Evolutionary conservation across 2,329 filamentous ascomycete species (phyloP).

Genomic region (Verticillium longisporum): DNA sequence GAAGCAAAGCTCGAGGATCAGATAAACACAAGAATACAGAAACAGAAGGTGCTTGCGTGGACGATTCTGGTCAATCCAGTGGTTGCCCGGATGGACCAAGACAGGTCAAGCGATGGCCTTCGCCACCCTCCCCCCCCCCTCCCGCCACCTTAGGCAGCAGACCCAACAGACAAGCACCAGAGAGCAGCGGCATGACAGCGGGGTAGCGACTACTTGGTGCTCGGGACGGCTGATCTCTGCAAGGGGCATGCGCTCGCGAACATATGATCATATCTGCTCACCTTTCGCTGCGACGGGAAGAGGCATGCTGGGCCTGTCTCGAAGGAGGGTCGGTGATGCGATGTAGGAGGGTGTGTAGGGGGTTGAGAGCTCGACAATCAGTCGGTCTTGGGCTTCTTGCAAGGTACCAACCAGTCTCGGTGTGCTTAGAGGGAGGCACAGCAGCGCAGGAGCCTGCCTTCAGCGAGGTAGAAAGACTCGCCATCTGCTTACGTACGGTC

Average conservation of each 20-base stretch:
- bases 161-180: not conserved
- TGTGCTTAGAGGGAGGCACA: too few species aligned
- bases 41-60: slow-evolving; percentile 2
- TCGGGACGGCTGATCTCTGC: not conserved
- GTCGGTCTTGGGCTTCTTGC: not conserved
- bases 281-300: slow-evolving; percentile 11
- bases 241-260: not conserved
- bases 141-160: not conserved
- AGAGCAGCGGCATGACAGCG: not conserved
- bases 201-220: not conserved
- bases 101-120: not conserved
- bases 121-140: not conserved
- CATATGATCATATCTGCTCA: slow-evolving; percentile 1
- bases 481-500: too few species aligned
- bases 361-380: not conserved
- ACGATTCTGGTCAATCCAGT: not conserved
- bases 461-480: too few species aligned
- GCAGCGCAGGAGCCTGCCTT: too few species aligned
- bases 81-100: not conserved
- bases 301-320: slow-evolving; percentile 6
- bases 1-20: not conserved
- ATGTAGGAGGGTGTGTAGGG: not conserved
- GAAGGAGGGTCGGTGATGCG: not conserved
- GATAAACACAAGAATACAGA: not conserved
- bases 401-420: too few species aligned